phyloP scores from a whole-genome alignment of 768 basidiomycete species.

The Pleurotus ostreatus region DNA sequence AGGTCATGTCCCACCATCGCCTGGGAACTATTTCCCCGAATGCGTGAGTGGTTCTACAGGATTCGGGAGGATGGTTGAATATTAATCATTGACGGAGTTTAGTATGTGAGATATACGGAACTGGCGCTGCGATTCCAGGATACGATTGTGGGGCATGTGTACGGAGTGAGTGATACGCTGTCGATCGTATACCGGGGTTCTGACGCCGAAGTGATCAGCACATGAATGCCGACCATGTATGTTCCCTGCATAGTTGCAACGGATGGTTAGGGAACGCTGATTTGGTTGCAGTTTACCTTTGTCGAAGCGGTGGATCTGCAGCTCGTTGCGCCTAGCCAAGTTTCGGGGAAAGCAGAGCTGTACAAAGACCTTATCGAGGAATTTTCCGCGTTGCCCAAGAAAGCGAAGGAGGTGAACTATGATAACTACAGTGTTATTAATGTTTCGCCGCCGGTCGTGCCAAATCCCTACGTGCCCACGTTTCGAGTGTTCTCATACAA shows the following conservation, averaged over 20 bases:
- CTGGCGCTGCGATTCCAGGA: conserved; percentile 82
- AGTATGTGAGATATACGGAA: conserved; percentile 69
- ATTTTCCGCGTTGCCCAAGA: conserved; percentile 58
- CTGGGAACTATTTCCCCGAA: conserved; percentile 78
- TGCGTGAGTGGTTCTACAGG: conserved; percentile 51
- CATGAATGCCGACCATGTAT: conserved; percentile 82
- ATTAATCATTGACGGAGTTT: conserved; percentile 12
- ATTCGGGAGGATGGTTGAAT: conserved; percentile 4
- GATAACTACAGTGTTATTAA: conserved; percentile 75
- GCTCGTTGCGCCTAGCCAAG: conserved; percentile 21
- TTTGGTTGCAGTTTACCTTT: conserved; percentile 47
- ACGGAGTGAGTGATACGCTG: conserved; percentile 47
- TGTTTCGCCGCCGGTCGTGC: conserved; percentile 78
- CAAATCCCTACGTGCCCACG: conserved; percentile 81
- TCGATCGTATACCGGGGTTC: neutral
- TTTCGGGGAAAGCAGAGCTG: conserved; percentile 30
- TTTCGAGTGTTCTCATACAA: conserved; percentile 85
- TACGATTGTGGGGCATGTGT: conserved; percentile 83
- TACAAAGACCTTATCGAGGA: conserved; percentile 60
- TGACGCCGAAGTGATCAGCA: conserved; percentile 38
- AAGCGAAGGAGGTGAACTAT: conserved; percentile 44
- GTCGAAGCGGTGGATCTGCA: conserved; percentile 51
- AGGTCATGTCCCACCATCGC: conserved; percentile 87
- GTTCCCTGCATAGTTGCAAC: conserved; percentile 15
- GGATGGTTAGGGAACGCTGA: conserved; percentile 8